Evolutionary conservation across 2,329 filamentous ascomycete species (phyloP).

Genomic region (Colletotrichum plurivorum): DNA sequence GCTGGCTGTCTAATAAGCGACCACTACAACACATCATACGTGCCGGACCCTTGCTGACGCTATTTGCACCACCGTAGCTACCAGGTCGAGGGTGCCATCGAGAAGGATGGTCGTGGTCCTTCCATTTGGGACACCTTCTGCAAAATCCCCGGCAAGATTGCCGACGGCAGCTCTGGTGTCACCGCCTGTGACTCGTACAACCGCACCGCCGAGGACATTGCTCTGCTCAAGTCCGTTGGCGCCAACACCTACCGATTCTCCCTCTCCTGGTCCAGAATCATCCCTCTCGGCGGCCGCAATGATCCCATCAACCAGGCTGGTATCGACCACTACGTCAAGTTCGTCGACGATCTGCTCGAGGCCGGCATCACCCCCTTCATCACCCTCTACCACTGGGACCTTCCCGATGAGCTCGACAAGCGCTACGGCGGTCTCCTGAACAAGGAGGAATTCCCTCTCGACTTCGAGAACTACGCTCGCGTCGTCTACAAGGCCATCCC

Average conservation of each 20-base stretch:
- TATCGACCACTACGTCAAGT: constrained; percentile 82
- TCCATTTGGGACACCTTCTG: constrained; percentile 96
- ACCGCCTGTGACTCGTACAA: constrained; percentile 92
- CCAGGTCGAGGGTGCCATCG: constrained; percentile 85
- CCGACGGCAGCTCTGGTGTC: constrained; percentile 80
- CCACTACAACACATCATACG: constrained; percentile 7
- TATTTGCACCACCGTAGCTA: constrained; percentile 68
- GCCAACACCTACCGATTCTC: constrained; percentile 87
- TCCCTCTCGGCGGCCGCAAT: constrained; percentile 85
- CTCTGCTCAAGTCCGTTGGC: constrained; percentile 80
- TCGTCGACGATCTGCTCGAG: constrained; percentile 82
- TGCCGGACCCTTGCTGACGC: constrained; percentile 33
- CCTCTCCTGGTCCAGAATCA: constrained; percentile 86
- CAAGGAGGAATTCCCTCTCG: constrained; percentile 84
- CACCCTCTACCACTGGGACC: constrained; percentile 91
- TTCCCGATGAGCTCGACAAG: constrained; percentile 83
- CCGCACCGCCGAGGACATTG: constrained; percentile 82
- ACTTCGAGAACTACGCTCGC: constrained; percentile 85
- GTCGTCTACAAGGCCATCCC: constrained; percentile 81
- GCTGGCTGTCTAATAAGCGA: constrained; percentile 18
- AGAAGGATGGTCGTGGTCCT: constrained; percentile 83
- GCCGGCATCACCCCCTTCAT: constrained; percentile 86
- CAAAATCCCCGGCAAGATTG: constrained; percentile 84
- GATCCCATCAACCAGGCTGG: constrained; percentile 86
- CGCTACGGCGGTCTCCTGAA: constrained; percentile 87